Evolutionary conservation across 2,329 filamentous ascomycete species (phyloP).

Genomic region (Cladosporium sp.): DNA sequence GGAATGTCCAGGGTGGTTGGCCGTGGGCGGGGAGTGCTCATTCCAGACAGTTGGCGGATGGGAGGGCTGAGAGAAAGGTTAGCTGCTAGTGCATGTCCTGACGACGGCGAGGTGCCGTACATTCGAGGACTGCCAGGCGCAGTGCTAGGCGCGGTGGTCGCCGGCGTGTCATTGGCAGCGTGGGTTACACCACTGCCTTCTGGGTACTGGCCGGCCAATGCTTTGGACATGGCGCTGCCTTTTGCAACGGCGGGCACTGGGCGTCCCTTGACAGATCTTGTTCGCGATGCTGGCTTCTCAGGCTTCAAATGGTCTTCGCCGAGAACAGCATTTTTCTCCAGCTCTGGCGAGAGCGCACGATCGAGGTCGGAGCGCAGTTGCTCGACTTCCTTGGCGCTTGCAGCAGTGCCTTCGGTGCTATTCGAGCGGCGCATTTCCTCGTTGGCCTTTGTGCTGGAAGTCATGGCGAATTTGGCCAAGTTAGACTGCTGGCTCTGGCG

Average conservation of each 20-base stretch:
- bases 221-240: conserved; percentile 28
- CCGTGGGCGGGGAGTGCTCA: conserved; percentile 76
- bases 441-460: conserved; percentile 30
- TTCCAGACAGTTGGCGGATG: conserved; percentile 70
- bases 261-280: conserved; percentile 3
- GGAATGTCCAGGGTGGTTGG: conserved; percentile 96
- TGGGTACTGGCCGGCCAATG: conserved; percentile 32
- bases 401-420: conserved; percentile 22
- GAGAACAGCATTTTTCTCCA: conserved; percentile 13
- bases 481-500: conserved; percentile 38
- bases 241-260: conserved; percentile 20
- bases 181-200: conserved; percentile 31
- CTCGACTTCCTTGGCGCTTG: conserved; percentile 32
- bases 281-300: not conserved
- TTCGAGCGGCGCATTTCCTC: conserved; percentile 25
- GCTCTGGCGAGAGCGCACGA: conserved; percentile 31
- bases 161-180: conserved; percentile 64
- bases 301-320: conserved; percentile 13
- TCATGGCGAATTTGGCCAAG: conserved; percentile 36
- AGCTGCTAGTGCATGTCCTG: conserved; percentile 25
- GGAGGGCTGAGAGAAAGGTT: conserved; percentile 57
- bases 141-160: conserved; percentile 61
- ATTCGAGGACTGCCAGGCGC: conserved; percentile 51
- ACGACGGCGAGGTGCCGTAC: conserved; percentile 39
- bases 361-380: conserved; percentile 35